These are phyloP conservation scores for Mycena olivaceomarginata DNA, from an alignment of 768 basidiomycete genomes.

Conservation along the genomic window DNA sequence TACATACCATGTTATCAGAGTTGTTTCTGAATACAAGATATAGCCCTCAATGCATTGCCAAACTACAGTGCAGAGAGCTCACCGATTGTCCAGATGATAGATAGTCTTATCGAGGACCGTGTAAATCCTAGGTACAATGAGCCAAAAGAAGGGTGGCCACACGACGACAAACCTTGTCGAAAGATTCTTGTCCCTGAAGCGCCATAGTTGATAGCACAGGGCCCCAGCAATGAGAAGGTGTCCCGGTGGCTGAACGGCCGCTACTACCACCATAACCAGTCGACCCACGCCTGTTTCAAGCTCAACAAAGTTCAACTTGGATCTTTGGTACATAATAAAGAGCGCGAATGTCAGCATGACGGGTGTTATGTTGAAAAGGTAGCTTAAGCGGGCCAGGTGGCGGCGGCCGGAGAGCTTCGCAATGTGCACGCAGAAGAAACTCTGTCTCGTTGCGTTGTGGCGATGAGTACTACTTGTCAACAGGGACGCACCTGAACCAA, in stretches of 20 bases:
- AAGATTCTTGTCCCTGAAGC: neutral
- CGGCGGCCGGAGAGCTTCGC: neutral
- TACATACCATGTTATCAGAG: slow-evolving; percentile 1
- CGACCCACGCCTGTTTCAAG: neutral
- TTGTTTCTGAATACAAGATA: neutral
- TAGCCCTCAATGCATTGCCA: neutral
- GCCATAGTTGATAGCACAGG: neutral
- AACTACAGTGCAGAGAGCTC: neutral
- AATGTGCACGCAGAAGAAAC: neutral
- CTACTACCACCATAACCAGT: neutral
- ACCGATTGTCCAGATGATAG: neutral
- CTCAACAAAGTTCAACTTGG: neutral
- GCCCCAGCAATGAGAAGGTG: neutral
- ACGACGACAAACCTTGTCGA: neutral
- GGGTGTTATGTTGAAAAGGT: neutral
- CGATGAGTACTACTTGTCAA: neutral
- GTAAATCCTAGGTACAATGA: neutral
- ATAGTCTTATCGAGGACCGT: neutral
- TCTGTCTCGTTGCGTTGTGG: neutral
- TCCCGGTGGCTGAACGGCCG: neutral
- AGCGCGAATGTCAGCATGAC: neutral
- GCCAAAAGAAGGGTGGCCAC: neutral
- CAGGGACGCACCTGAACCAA: neutral
- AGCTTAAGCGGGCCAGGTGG: neutral
- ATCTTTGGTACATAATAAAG: neutral